phyloP scores from a whole-genome alignment of 352 stramenopile species.

The Globisporangium yorkense region DNA sequence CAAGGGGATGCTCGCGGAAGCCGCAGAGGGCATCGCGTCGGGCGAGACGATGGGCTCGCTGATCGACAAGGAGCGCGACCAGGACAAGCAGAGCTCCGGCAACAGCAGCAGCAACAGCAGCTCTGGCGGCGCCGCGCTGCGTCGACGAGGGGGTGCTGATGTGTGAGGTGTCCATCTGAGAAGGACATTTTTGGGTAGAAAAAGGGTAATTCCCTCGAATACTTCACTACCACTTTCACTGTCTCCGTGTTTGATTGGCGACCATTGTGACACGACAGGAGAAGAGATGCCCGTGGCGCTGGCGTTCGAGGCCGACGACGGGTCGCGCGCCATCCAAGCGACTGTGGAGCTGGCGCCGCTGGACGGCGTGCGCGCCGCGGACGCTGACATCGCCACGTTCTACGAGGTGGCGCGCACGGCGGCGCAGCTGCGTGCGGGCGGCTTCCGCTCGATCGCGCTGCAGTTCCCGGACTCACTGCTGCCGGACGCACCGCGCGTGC shows the following conservation, averaged over 20 bases:
- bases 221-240: neutral
- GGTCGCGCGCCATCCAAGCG: slow-evolving; percentile 65
- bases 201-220: neutral
- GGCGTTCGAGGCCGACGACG: slow-evolving; percentile 79
- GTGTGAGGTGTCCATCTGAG: slow-evolving; percentile 1
- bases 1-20: slow-evolving; percentile 62
- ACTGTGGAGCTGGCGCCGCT: slow-evolving; percentile 48
- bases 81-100: slow-evolving; percentile 26
- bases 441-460: slow-evolving; percentile 82
- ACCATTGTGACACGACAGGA: neutral
- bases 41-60: slow-evolving; percentile 77
- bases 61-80: slow-evolving; percentile 64
- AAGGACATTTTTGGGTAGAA: neutral
- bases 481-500: slow-evolving; percentile 80
- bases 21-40: slow-evolving; percentile 38
- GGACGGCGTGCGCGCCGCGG: slow-evolving; percentile 40
- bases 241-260: neutral
- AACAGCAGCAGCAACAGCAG: slow-evolving; percentile 4
- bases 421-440: slow-evolving; percentile 47
- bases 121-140: slow-evolving; percentile 27
- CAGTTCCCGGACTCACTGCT: slow-evolving; percentile 95
- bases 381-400: slow-evolving; percentile 41
- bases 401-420: slow-evolving; percentile 66
- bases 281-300: slow-evolving; percentile 31
- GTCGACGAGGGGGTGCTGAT: slow-evolving; percentile 23